phyloP scores from a whole-genome alignment of 768 basidiomycete species.

The Macrocybe gigantea region DNA sequence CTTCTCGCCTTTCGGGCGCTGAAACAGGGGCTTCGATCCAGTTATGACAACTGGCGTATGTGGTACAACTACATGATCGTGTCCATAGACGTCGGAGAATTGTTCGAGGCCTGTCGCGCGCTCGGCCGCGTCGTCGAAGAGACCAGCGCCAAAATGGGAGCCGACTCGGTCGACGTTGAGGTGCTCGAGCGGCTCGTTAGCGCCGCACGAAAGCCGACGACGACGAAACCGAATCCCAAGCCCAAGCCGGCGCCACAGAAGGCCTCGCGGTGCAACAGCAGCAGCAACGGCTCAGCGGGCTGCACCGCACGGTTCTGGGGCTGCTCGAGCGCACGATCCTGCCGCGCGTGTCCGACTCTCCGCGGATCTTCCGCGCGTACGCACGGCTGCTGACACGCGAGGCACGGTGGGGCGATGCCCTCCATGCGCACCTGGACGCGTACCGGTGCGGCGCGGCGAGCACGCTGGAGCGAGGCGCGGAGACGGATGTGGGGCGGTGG shows the following conservation, averaged over 20 bases:
- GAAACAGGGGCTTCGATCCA: constrained; percentile 78
- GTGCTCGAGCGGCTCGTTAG: constrained; percentile 87
- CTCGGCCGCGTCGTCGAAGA: constrained; percentile 77
- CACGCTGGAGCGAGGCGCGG: constrained; percentile 52
- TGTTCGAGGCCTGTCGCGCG: constrained; percentile 83
- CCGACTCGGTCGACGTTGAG: constrained; percentile 71
- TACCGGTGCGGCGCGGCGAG: constrained; percentile 69
- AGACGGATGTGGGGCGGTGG: constrained; percentile 66
- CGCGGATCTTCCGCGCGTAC: constrained; percentile 78
- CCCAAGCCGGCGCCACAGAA: constrained; percentile 9
- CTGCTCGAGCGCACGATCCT: constrained; percentile 78
- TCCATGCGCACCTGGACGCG: constrained; percentile 80
- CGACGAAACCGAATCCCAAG: constrained; percentile 29
- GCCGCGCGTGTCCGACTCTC: constrained; percentile 64
- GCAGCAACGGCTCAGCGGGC: constrained; percentile 28
- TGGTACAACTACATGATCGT: constrained; percentile 98
- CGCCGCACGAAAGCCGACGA: constrained; percentile 58
- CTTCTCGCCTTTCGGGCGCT: constrained; percentile 89
- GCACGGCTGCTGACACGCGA: constrained; percentile 78
- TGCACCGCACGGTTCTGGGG: constrained; percentile 60
- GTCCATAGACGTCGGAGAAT: constrained; percentile 87
- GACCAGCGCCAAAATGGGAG: constrained; percentile 44
- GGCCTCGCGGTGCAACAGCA: neutral
- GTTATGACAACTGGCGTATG: constrained; percentile 94
- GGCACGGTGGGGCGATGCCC: constrained; percentile 63